Conservation (phyloP, 352 stramenopile genomes). For the Phytophthora brassicae region DNA sequence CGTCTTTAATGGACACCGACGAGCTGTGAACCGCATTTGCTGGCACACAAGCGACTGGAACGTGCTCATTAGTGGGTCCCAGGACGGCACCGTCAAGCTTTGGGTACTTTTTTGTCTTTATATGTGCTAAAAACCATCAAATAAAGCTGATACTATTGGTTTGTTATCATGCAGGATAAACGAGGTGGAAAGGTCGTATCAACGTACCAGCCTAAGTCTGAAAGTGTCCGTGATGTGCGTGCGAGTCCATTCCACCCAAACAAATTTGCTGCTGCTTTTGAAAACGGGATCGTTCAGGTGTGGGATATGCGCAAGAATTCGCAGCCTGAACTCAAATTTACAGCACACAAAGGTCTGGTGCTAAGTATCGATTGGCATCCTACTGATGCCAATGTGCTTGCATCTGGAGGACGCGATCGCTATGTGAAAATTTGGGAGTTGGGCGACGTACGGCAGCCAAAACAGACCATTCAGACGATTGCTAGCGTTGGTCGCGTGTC, state of each 20-base stretch:
- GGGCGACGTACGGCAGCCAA: conserved; percentile 64
- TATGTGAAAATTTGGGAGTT: conserved; percentile 90
- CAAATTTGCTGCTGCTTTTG: conserved; percentile 81
- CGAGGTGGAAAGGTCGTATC: conserved; percentile 65
- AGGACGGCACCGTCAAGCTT: conserved; percentile 87
- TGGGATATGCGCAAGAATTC: conserved; percentile 86
- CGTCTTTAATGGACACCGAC: conserved; percentile 78
- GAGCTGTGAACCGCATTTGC: conserved; percentile 87
- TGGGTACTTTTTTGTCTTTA: conserved; percentile 47
- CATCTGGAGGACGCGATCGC: conserved; percentile 80
- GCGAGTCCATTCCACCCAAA: conserved; percentile 75
- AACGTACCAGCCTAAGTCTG: conserved; percentile 84
- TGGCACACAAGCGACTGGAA: conserved; percentile 84
- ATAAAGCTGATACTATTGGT: conserved; percentile 15
- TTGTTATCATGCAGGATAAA: conserved; percentile 53
- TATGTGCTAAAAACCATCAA: no score
- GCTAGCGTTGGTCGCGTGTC: conserved; percentile 79
- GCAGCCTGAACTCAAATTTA: conserved; percentile 84
- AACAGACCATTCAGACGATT: conserved; percentile 87
- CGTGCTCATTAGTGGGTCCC: conserved; percentile 82
- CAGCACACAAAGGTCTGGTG: conserved; percentile 84
- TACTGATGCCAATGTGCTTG: conserved; percentile 58
- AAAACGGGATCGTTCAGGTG: conserved; percentile 87
- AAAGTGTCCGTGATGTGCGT: conserved; percentile 84
- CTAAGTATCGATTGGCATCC: conserved; percentile 86